Evolutionary conservation across 495 filamentous ascomycete genomes (phyloP).

Genomic region (Penicilliopsis zonata): DNA sequence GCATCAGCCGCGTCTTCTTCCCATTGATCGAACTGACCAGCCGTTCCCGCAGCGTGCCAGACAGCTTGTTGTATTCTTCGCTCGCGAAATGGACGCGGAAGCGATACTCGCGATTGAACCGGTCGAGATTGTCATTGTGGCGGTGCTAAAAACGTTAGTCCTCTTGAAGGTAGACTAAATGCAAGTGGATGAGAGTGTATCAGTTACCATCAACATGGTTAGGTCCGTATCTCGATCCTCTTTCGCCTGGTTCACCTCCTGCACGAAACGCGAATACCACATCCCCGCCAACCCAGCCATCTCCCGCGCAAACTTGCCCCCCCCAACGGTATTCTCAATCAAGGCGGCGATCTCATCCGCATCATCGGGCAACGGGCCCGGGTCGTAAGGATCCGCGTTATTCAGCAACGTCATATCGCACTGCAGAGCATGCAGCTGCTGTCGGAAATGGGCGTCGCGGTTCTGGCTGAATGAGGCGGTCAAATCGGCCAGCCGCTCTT

Average conservation of each 20-base stretch:
- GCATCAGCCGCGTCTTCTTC: slow-evolving; percentile 63
- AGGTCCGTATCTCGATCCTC: slow-evolving; percentile 74
- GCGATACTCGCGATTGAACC: slow-evolving; percentile 27
- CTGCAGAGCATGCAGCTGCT: slow-evolving; percentile 79
- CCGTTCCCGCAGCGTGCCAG: slow-evolving; percentile 69
- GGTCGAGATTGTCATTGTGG: slow-evolving; percentile 29
- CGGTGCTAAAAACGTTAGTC: slow-evolving; percentile 15
- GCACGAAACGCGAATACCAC: slow-evolving; percentile 68
- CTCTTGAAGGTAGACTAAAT: not conserved
- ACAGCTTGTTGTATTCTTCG: slow-evolving; percentile 68
- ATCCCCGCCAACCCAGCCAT: slow-evolving; percentile 62
- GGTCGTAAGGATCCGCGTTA: slow-evolving; percentile 65
- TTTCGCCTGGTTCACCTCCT: slow-evolving; percentile 72
- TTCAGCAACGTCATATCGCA: slow-evolving; percentile 80
- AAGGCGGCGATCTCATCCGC: slow-evolving; percentile 53
- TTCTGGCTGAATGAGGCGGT: slow-evolving; percentile 66
- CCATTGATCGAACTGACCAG: slow-evolving; percentile 63
- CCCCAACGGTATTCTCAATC: slow-evolving; percentile 46
- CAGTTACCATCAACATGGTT: slow-evolving; percentile 60
- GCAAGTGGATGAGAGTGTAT: not conserved
- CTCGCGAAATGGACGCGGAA: slow-evolving; percentile 59
- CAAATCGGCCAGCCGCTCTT: slow-evolving; percentile 62
- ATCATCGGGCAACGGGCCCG: slow-evolving; percentile 59
- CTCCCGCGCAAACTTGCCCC: slow-evolving; percentile 39
- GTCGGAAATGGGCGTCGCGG: slow-evolving; percentile 72